Evolutionary conservation across 768 basidiomycete genomes (phyloP).

Genomic region (Phanerodontia chrysosporium): DNA sequence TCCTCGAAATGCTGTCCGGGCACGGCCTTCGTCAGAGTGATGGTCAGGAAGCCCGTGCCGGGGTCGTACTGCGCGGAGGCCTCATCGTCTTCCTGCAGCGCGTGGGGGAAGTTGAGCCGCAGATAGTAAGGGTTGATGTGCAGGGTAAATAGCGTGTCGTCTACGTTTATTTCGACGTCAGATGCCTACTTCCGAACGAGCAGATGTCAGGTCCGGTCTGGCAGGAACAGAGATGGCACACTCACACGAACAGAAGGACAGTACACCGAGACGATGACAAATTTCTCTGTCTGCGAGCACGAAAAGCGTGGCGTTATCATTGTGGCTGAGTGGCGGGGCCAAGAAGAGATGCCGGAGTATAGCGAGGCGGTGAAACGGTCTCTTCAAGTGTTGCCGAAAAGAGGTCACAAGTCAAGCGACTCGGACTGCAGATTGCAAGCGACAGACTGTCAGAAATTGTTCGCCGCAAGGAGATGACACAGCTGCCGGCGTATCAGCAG

Average conservation of each 20-base stretch:
- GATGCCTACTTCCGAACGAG: slow-evolving; percentile 52
- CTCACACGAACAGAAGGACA: slow-evolving; percentile 31
- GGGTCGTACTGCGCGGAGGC: slow-evolving; percentile 76
- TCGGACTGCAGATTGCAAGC: background rate
- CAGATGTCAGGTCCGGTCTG: slow-evolving; percentile 3
- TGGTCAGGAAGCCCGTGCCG: slow-evolving; percentile 68
- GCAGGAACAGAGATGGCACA: slow-evolving; percentile 14
- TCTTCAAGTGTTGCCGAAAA: background rate
- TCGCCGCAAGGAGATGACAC: background rate
- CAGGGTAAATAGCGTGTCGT: slow-evolving; percentile 63
- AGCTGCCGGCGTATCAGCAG: background rate
- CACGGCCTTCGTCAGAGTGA: slow-evolving; percentile 66
- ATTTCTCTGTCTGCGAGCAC: slow-evolving; percentile 30
- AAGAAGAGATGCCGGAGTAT: background rate
- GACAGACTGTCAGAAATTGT: background rate
- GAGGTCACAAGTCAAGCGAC: background rate
- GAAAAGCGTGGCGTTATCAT: slow-evolving; percentile 39
- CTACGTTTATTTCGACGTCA: slow-evolving; percentile 76
- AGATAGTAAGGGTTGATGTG: slow-evolving; percentile 85
- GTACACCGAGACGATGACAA: slow-evolving; percentile 30
- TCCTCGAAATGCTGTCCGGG: slow-evolving; percentile 69
- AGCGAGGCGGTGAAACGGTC: background rate
- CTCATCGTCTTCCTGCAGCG: slow-evolving; percentile 58
- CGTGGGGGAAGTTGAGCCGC: slow-evolving; percentile 69
- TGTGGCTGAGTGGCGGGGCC: background rate